Evolutionary conservation across 116 monocot species (phyloP), one percentile per base, ranked within the genome.

Genomic region (Phalaenopsis hybrid): DNA sequence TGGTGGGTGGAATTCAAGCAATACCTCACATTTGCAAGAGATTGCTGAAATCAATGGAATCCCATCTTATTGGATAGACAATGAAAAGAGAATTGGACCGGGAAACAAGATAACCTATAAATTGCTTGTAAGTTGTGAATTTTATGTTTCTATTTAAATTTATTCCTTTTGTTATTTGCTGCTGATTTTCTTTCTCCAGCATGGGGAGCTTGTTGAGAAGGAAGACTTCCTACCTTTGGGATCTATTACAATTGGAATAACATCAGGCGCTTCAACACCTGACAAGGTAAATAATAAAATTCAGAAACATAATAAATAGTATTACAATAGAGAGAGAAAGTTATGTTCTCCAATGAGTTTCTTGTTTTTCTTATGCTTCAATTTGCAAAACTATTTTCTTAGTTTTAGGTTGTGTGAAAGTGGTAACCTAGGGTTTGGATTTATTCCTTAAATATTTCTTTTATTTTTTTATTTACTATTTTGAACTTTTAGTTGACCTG

Each of bases 1-100:
- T 85, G 98, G 98, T 82, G 98, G 98, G 85, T 98, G 98, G 98
- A 98, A 98, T 82, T 98, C 98, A 37, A 94, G 93, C 70, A 98
- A 98, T 78, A 98, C 98, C 21, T 98, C 98, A 28, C 98, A 98
- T 84, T 82, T 98, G 61, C 98, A 98, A 89, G 98, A 98, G 90
- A 98, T 98, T 88, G 94, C 92, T 16, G 98, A 94, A 78, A 70
- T 90, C 61, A 80, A 79, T 41, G 89, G 93, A 17, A 98, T 98
- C 75, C 98, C 98, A 50, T 91, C 98, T 81, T 94, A 94, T 85
- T 98, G 98, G 98, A 84, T 98, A 55, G 98, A 98, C 78, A 90
- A 83, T 75, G 98, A 94, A 83, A 84, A 87, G 68, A 94, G 98
- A 90, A 92, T 94, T 81, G 94, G 94, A 77, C 92, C 91, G 16